Evolutionary conservation across 2,329 filamentous ascomycete genomes (phyloP), one percentile per base, ranked within the genome.

Genomic region (Colletotrichum horii): DNA sequence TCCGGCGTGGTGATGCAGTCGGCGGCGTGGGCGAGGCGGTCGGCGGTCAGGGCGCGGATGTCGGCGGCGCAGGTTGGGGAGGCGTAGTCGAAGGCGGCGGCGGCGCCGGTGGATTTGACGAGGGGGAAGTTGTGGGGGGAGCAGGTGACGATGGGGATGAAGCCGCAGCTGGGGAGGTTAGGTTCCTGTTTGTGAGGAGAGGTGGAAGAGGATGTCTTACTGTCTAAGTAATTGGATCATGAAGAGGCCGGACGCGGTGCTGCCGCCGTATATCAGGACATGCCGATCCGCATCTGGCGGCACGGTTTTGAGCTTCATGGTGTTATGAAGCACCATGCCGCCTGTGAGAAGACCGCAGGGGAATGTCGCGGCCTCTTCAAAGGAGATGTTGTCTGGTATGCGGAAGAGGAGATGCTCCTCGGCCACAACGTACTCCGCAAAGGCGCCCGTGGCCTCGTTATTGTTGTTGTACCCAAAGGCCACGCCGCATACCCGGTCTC

Each of bases 201-300:
- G 6, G 14, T 2, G 6, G 6, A 4, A 3, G n/a, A 79, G 85
- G 34, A 22, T 48, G n/a, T 11, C 61, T 60, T 34, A 60, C 69
- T 71, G 36, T 30, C 22, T 52, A 15, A 52, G 16, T 8, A 73
- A 15, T 66, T 84, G 82, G 70, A 85, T 82, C 8, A 80, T 83
- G 78, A 88, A 88, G 76, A 89, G 86, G 1, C 88, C 88, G 1
- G 82, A 84, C 0, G 86, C 80, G 2, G 87, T 87, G 38, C 80
- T 82, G 3, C 87, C 89, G 2, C 88, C 88, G 61, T 84, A 84
- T 5, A 90, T 84, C 2, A 90, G 79, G 0, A 90, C 81, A 56
- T 76, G 73, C 24, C 9, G 16, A 22, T 55, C n/a, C 2, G 14
- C 24, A 2, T 48, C 8, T 14, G 79, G 66, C 4, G 75, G 71